Percentiles rank a stretch among this genome's conserved stretches.
Conservation (phyloP, 2,329 filamentous ascomycete genomes). For the Cordyceps pruinosa region DNA sequence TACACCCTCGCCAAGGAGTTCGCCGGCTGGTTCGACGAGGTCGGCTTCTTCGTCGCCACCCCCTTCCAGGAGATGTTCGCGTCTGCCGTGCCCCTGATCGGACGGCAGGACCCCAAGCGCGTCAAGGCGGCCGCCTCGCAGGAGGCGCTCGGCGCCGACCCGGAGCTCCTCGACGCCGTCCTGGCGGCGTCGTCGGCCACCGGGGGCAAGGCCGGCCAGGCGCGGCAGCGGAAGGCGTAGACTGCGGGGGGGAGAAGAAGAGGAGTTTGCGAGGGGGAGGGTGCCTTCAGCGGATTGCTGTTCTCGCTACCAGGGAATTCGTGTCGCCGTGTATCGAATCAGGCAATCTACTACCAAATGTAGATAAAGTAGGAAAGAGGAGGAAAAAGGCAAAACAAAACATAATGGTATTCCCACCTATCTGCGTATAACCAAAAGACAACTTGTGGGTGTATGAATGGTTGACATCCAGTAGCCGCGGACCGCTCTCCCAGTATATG, state of each 20-base stretch:
- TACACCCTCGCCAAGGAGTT: constrained; percentile 56
- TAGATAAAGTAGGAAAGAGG: background rate
- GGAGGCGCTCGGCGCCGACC: constrained; percentile 32
- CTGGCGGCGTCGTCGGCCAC: constrained; percentile 32
- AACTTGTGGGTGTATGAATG: background rate
- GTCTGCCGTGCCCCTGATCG: constrained; percentile 58
- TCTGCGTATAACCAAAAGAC: background rate
- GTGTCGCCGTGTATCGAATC: background rate
- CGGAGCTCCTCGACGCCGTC: constrained; percentile 44
- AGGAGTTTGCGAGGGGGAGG: background rate
- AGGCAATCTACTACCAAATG: background rate
- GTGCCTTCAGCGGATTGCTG: background rate
- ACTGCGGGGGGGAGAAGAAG: background rate
- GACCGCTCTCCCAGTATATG: background rate
- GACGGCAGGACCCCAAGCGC: constrained; percentile 56
- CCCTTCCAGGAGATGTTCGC: constrained; percentile 77
- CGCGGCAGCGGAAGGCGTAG: constrained; percentile 41
- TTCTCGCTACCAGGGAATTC: background rate
- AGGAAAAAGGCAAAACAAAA: background rate
- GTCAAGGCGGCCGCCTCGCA: constrained; percentile 34
- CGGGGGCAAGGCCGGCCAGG: constrained; percentile 29
- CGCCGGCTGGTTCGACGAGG: constrained; percentile 67
- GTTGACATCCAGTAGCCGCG: background rate
- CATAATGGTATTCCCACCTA: constrained; percentile 8
- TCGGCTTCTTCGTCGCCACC: constrained; percentile 63